Conservation (phyloP, 371 early-diverging fungal genomes). For the Mucor mucedo region DNA sequence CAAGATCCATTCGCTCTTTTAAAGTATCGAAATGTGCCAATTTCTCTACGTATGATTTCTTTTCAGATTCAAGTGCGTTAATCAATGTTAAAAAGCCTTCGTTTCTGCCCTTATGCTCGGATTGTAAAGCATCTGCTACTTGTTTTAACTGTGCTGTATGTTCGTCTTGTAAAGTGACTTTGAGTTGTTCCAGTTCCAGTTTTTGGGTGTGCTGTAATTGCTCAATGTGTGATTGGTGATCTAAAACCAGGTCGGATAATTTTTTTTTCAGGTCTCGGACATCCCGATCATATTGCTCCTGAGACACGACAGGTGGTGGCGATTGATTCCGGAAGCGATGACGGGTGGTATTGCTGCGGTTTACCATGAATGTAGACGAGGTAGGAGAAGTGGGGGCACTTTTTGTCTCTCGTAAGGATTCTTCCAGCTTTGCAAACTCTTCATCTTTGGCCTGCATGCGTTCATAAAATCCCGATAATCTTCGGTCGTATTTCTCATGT, state of each 20-base stretch:
- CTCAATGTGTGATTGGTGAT: background rate
- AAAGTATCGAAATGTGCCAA: conserved; percentile 1
- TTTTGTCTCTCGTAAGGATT: conserved; percentile 12
- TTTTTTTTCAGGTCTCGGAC: background rate
- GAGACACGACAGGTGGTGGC: background rate
- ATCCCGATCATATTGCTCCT: conserved; percentile 12
- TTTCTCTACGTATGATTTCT: conserved; percentile 1
- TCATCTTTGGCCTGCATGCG: conserved; percentile 24
- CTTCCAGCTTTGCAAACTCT: conserved; percentile 10
- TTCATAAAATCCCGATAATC: conserved; percentile 28
- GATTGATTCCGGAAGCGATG: background rate
- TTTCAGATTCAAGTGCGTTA: background rate
- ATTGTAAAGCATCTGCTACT: conserved; percentile 1
- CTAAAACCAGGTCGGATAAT: background rate
- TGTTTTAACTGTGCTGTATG: conserved; percentile 2
- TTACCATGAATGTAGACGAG: background rate
- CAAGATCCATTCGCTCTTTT: background rate
- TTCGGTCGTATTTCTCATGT: conserved; percentile 31
- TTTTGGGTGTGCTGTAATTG: background rate
- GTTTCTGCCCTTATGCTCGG: conserved; percentile 5
- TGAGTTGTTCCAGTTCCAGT: background rate
- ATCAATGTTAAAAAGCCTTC: conserved; percentile 1
- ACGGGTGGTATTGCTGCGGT: background rate
- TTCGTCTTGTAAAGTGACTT: background rate
- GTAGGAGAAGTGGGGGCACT: conserved; percentile 28